Conservation (phyloP, 2,329 filamentous ascomycete species). For the Colletotrichum godetiae region DNA sequence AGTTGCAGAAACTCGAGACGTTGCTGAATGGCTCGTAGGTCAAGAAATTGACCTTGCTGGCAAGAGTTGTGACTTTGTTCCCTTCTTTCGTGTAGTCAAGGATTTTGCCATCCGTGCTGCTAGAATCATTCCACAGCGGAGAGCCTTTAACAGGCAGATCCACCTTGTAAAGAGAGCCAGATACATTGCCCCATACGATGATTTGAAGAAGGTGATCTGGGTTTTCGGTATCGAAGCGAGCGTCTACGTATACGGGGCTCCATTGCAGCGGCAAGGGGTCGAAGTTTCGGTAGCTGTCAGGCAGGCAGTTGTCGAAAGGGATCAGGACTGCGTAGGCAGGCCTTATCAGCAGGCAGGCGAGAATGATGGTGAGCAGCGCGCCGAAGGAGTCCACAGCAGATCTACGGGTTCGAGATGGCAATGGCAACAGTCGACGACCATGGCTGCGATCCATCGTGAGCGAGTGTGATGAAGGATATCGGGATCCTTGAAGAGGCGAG, state of each 20-base stretch:
- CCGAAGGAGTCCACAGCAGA: slow-evolving; percentile 23
- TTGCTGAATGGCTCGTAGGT: slow-evolving; percentile 77
- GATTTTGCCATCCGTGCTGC: slow-evolving; percentile 80
- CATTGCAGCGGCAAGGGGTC: slow-evolving; percentile 73
- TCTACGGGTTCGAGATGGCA: not conserved
- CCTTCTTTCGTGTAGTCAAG: slow-evolving; percentile 64
- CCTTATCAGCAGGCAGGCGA: slow-evolving; percentile 50
- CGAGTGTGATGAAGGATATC: not conserved
- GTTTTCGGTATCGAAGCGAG: slow-evolving; percentile 73
- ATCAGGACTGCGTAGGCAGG: slow-evolving; percentile 74
- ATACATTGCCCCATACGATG: slow-evolving; percentile 92
- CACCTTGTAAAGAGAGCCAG: slow-evolving; percentile 72
- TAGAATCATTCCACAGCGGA: slow-evolving; percentile 71
- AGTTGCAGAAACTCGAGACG: slow-evolving; percentile 73
- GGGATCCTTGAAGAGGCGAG: slow-evolving; percentile 11
- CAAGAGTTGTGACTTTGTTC: slow-evolving; percentile 78
- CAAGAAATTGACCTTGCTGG: slow-evolving; percentile 77
- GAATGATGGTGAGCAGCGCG: slow-evolving; percentile 50
- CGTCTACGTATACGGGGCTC: slow-evolving; percentile 79
- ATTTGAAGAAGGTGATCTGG: slow-evolving; percentile 76
- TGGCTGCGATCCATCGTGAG: slow-evolving; percentile 17
- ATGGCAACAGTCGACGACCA: not conserved
- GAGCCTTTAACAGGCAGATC: slow-evolving; percentile 70
- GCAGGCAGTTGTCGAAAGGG: slow-evolving; percentile 86
- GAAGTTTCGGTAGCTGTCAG: slow-evolving; percentile 65